Evolutionary conservation across 73 alveolate species (phyloP), one percentile per base, ranked within the genome.

Genomic region (Paramecium sonneborni): DNA sequence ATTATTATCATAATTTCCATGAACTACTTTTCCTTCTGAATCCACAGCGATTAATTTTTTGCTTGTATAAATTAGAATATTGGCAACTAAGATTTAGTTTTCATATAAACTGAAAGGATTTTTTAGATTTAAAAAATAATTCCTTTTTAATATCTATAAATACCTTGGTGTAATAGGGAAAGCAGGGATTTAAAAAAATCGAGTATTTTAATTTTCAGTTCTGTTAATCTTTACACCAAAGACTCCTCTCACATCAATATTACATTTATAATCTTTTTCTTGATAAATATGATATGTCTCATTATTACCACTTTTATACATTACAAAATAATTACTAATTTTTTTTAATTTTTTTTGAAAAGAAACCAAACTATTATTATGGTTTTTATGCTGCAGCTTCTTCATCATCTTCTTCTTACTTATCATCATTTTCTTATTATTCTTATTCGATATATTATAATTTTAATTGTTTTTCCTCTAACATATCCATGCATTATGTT

Each of bases 151-250:
- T 43, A 1, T 41, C 1, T 20, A 43, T 52, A 52, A 8, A 52
- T 79, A 79, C 90, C 90, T 79, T 39, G 74, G 74, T 12, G 90
- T 46, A 8, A 21, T 12, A 7, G 32, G 44, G 2, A 79, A 23
- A 15, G 70, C 28, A 24, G 72, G 72, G 18, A 79, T 38, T 46
- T 79, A 21, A 30, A 43, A 9, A 41, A 43, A 46, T 24, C 30
- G 20, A 30, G 44, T 23, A 41, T 79, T 46, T 43, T 23, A 55
- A 79, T 79, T 79, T 44, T 79, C 90, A 23, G 3, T 23, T 79
- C 90, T 79, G 32, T 43, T 43, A 14, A 79, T 79, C 41, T 39
- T 79, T 9, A 44, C 62, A 10, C 90, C 90, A 79, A 79, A 79
- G 1, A 79, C 28, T 3, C 90, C 90, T 46, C 23, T 39, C 5